Evolutionary conservation across 371 early-diverging fungal genomes (phyloP).

Genomic region (Thermomucor indicae-seudaticae): DNA sequence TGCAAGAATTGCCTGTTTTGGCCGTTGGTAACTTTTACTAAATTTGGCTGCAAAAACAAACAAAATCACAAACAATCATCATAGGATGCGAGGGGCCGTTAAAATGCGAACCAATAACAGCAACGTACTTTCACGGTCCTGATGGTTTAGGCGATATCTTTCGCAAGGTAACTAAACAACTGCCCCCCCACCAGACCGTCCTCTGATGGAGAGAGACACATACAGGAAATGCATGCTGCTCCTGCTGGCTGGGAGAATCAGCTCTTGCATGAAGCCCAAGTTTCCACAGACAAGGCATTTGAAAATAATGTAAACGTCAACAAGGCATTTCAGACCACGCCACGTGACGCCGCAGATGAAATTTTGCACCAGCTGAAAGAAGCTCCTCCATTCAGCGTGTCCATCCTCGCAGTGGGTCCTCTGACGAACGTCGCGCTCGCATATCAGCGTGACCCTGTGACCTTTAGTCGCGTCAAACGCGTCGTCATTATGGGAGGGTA

Average conservation of each 20-base stretch:
- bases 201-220: neutral
- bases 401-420: conserved; percentile 51
- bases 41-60: neutral
- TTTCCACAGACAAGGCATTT: conserved; percentile 10
- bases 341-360: conserved; percentile 39
- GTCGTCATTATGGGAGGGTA: conserved; percentile 54
- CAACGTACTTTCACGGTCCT: conserved; percentile 45
- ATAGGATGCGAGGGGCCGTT: conserved; percentile 40
- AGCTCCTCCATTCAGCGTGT: conserved; percentile 41
- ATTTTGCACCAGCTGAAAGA: conserved; percentile 40
- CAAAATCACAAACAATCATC: neutral
- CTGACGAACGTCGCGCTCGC: conserved; percentile 59
- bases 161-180: conserved; percentile 12
- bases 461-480: conserved; percentile 44
- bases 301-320: conserved; percentile 2
- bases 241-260: conserved; percentile 38
- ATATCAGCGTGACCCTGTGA: conserved; percentile 39
- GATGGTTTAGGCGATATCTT: conserved; percentile 50
- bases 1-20: conserved; percentile 32
- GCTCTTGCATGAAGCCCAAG: conserved; percentile 15
- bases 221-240: conserved; percentile 28
- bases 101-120: conserved; percentile 19
- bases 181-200: neutral
- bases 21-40: conserved; percentile 37
- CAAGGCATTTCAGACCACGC: conserved; percentile 26